These are phyloP conservation scores for Zygosaccharomyces bailii DNA, from an alignment of 805 yeast species.

Conservation along the genomic window DNA sequence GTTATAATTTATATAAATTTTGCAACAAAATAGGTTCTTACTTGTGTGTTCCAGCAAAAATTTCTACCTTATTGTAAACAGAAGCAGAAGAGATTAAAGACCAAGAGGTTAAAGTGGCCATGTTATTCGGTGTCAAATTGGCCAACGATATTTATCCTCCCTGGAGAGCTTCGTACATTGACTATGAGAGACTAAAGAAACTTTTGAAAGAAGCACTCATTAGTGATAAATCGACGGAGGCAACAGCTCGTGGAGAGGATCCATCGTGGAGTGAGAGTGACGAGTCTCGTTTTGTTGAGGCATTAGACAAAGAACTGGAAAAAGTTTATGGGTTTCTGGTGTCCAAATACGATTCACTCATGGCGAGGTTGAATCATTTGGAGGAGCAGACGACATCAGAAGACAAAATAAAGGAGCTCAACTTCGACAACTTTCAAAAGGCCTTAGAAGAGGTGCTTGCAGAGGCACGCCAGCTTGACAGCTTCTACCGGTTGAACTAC, in stretches of 20 bases:
- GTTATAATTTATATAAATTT: too few species aligned
- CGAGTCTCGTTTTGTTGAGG: conserved; percentile 64
- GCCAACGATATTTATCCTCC: conserved; percentile 81
- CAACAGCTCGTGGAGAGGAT: conserved; percentile 18
- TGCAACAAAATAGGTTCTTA: too few species aligned
- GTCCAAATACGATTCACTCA: conserved; percentile 63
- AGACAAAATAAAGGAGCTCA: conserved; percentile 41
- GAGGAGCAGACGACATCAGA: conserved; percentile 55
- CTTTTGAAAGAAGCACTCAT: conserved; percentile 65
- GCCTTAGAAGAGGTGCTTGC: conserved; percentile 71
- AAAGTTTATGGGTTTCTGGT: conserved; percentile 73
- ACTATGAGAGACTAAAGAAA: conserved; percentile 62
- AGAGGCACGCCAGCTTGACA: conserved; percentile 80
- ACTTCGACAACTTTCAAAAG: conserved; percentile 58
- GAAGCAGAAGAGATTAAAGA: background rate
- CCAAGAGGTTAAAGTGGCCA: conserved; percentile 35
- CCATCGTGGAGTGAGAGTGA: conserved; percentile 65
- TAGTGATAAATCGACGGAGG: conserved; percentile 17
- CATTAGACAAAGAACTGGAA: conserved; percentile 66
- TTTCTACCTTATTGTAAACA: too few species aligned
- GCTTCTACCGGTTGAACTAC: conserved; percentile 85
- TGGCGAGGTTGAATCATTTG: conserved; percentile 57
- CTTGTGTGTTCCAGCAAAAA: too few species aligned
- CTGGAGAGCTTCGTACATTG: conserved; percentile 74
- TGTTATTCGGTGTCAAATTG: conserved; percentile 85